Base-by-base conservation (phyloP, 306 rosid genomes). In the Ormosia semicastrata region DNA sequence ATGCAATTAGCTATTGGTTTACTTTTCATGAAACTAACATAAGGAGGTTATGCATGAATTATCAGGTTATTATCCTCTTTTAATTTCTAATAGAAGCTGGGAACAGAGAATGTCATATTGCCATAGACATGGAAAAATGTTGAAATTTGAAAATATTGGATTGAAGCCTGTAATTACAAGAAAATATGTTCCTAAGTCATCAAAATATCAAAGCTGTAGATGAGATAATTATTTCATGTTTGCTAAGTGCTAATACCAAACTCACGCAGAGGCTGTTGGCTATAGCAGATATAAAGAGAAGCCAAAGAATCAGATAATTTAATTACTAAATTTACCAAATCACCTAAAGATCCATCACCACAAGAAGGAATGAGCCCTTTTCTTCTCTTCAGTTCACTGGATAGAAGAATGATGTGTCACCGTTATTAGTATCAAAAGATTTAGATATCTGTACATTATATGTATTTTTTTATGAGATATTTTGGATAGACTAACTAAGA, bases 1-100 rank as follows among this genome's bases (percentile, higher is more conserved):
- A 80, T 6, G 8, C 17, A 70, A 85, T 53, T 53, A 67, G 37
- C 12, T 7, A 60, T 32, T 17, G 77, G 43, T 64, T 79, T 66
- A 63, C 15, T 50, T 59, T 57, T 69, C 41, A 77, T 30, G 34
- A 76, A 76, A 39, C 57, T 59, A 39, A 10, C 58, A 37, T 1
- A 10, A 46, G 36, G 18, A 72, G 65, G 59, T 39, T 72, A 71
- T 17, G 14, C 63, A 44, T 57, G 15, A 60, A 41, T 17, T 50
- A 63, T 44, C 18, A 63, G 15, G 3, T 30, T 13, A 79, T 72
- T 54, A 56, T 39, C 67, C 29, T 60, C 76, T 3, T 37, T 29
- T 32, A 40, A 53, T 6, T 47, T 62, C 8, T 69, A 47, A 74
- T 7, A 73, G 9, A 74, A 75, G 24, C 8, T 4, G 24, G 32